Evolutionary conservation across 257 asterid species (phyloP), one percentile per base, ranked within the genome.

Genomic region (Scutellaria barbata): DNA sequence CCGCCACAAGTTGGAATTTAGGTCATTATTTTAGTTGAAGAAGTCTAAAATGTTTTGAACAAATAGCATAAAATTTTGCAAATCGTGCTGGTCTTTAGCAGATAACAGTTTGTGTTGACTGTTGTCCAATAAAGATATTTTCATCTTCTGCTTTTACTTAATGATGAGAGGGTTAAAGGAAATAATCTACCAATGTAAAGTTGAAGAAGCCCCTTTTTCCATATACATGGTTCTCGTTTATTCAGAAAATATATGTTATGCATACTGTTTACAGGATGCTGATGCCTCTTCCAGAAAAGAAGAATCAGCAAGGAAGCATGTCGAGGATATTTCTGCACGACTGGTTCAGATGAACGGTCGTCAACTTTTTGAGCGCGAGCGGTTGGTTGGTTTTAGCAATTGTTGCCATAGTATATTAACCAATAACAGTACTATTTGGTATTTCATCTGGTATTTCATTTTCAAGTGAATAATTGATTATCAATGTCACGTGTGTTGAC

Each of bases 261-360:
- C 50, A 35, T 20, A 7, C 22, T 50, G 39, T 41, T 42, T 73
- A 51, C 81, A 92, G 98, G 94, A 85, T 41, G 87, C 86, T 11
- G 89, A 90, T 68, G 83, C 89, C 42, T 81, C 89, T 43, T 86
- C 89, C 9, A 83, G 74, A 74, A 88, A 87, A 85, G 83, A 85
- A 35, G 97, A 84, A 81, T 88, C 79, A 16, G 85, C 73, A 52
- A 83, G 89, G 75, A 92, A 88, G 74, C 95, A 95, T 7, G 89
- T 79, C 5, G 97, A 88, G 83, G 98, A 92, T 78, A 67, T 92
- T 81, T 92, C 85, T 61, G 86, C 96, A 9, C 95, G 96, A 47
- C 30, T 79, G 22, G 90, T 85, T 70, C 92, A 80, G 68, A 82
- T 88, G 98, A 92, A 87, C 47, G 97, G 98, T 9, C 97, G 96